Percentiles rank a stretch among this genome's conserved stretches.
phyloP scores from a whole-genome alignment of 768 basidiomycete species.

The Tricholomella constricta region DNA sequence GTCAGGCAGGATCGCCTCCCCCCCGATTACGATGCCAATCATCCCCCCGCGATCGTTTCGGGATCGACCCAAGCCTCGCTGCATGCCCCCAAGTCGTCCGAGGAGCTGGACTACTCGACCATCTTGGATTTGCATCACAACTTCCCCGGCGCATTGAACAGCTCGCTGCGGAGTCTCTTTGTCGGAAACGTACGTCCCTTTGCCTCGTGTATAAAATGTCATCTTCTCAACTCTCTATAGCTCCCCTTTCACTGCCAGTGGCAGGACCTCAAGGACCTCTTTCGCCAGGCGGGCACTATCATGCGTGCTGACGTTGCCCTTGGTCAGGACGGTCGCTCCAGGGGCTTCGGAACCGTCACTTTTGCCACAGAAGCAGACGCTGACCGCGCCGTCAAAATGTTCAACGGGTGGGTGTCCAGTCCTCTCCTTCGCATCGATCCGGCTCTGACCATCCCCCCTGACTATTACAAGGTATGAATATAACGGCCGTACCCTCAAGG shows the following conservation, averaged over 20 bases:
- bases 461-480: conserved; percentile 78
- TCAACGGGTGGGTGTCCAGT: conserved; percentile 73
- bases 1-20: conserved; percentile 87
- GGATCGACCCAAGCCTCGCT: not conserved
- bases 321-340: conserved; percentile 83
- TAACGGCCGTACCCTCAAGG: conserved; percentile 84
- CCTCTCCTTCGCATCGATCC: conserved; percentile 5
- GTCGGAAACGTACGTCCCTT: conserved; percentile 78
- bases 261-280: conserved; percentile 98
- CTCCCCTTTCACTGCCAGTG: conserved; percentile 94
- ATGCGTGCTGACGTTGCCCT: conserved; percentile 89
- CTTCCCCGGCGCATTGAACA: conserved; percentile 23
- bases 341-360: conserved; percentile 92
- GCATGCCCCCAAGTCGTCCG: not conserved
- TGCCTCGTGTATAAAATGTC: not conserved
- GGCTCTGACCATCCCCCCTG: not conserved
- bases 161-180: conserved; percentile 64
- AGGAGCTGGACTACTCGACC: conserved; percentile 20
- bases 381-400: conserved; percentile 80
- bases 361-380: conserved; percentile 86
- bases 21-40: conserved; percentile 54
- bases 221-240: conserved; percentile 38
- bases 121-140: conserved; percentile 29
- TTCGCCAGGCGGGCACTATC: conserved; percentile 88
- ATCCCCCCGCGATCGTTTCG: conserved; percentile 15